These are phyloP conservation scores for Fusarium tanahbumbuense DNA, from an alignment of 2,329 filamentous ascomycete genomes.

Conservation along the genomic window DNA sequence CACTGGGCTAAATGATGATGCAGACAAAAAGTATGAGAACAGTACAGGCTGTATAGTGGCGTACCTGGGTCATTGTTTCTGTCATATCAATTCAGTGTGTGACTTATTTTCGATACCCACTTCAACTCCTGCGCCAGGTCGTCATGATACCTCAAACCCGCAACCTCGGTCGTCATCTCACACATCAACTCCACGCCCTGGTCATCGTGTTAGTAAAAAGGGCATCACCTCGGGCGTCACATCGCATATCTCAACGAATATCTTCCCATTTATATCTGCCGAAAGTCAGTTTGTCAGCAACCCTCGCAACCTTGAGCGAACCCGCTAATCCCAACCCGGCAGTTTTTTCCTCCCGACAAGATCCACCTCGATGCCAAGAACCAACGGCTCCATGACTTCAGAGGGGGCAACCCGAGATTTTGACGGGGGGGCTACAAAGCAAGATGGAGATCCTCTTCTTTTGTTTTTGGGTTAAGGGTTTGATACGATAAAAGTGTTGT, in stretches of 20 bases:
- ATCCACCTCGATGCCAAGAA: conserved; percentile 19
- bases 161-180: conserved; percentile 27
- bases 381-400: conserved; percentile 10
- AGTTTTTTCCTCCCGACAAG: conserved; percentile 7
- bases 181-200: conserved; percentile 20
- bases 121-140: neutral
- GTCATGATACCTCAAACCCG: neutral
- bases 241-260: neutral
- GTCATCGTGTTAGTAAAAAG: conserved; percentile 21
- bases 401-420: conserved; percentile 20
- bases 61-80: neutral
- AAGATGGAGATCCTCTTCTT: conserved; percentile 14
- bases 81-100: neutral
- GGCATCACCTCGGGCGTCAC: conserved; percentile 21
- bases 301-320: neutral
- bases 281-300: conserved; percentile 27
- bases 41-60: fast-evolving
- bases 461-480: neutral
- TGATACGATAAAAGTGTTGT: neutral
- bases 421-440: conserved; percentile 17
- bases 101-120: neutral
- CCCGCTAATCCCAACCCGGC: conserved; percentile 28
- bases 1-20: neutral
- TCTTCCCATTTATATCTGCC: neutral
- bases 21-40: neutral